phyloP scores from a whole-genome alignment of 495 filamentous ascomycete species.

The Chaetomium cochliodes region DNA sequence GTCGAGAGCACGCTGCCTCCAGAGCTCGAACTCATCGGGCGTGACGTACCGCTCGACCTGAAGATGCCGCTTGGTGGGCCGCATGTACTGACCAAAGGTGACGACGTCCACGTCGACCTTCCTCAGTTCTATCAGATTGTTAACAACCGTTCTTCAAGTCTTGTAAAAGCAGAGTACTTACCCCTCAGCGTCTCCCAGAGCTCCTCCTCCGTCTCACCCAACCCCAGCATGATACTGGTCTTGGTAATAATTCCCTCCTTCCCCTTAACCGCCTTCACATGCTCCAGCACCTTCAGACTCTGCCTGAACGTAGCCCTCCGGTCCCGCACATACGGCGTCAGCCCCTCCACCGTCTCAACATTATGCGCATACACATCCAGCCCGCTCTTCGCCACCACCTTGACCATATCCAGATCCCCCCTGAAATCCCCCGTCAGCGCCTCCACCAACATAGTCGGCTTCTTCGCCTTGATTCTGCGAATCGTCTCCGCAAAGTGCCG shows the following conservation, averaged over 20 bases:
- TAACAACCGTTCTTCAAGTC: slow-evolving; percentile 15
- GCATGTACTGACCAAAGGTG: slow-evolving; percentile 99
- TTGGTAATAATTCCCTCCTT: slow-evolving; percentile 81
- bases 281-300: slow-evolving; percentile 73
- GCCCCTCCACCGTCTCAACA: slow-evolving; percentile 86
- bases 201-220: slow-evolving; percentile 92
- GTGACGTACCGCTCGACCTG: slow-evolving; percentile 92
- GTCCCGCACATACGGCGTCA: slow-evolving; percentile 88
- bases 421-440: slow-evolving; percentile 88
- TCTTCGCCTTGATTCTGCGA: slow-evolving; percentile 87
- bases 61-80: slow-evolving; percentile 96
- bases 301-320: slow-evolving; percentile 87
- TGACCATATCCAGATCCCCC: slow-evolving; percentile 80
- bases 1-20: slow-evolving; percentile 85
- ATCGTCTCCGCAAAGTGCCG: slow-evolving; percentile 93
- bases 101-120: slow-evolving; percentile 84
- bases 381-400: slow-evolving; percentile 77
- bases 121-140: slow-evolving; percentile 59
- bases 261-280: slow-evolving; percentile 70
- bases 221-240: slow-evolving; percentile 93
- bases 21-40: slow-evolving; percentile 83
- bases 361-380: slow-evolving; percentile 97
- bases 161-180: slow-evolving; percentile 31
- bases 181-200: slow-evolving; percentile 73
- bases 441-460: slow-evolving; percentile 83